Percentiles rank a stretch among this genome's conserved stretches.
phyloP scores from a whole-genome alignment of 2,329 filamentous ascomycete genomes.

The Xylariaceae sp. region DNA sequence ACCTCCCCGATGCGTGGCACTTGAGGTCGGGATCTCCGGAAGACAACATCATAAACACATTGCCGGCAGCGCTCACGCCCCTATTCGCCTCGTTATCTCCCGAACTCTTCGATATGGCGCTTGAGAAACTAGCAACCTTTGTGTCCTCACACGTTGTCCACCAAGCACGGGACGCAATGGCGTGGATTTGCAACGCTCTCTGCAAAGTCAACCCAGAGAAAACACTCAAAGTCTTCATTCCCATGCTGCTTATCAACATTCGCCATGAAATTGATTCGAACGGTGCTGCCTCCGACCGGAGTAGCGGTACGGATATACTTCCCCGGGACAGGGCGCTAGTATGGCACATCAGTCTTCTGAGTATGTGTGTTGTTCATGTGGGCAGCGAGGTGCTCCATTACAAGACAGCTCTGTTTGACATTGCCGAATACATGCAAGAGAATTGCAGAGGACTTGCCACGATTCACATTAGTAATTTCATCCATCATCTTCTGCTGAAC shows the following conservation, averaged over 20 bases:
- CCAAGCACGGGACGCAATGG: conserved; percentile 94
- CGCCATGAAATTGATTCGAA: conserved; percentile 97
- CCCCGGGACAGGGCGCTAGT: conserved; percentile 88
- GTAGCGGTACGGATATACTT: conserved; percentile 86
- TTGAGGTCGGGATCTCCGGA: conserved; percentile 88
- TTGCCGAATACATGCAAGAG: conserved; percentile 93
- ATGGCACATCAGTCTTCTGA: conserved; percentile 95
- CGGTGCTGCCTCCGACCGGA: conserved; percentile 88
- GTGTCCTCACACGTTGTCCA: conserved; percentile 93
- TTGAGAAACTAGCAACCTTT: conserved; percentile 90
- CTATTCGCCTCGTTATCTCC: conserved; percentile 86
- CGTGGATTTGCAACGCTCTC: conserved; percentile 93
- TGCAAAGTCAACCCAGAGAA: conserved; percentile 96
- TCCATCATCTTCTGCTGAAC: conserved; percentile 92
- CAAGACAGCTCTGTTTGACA: conserved; percentile 81
- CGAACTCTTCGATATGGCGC: conserved; percentile 83
- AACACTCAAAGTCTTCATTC: conserved; percentile 82
- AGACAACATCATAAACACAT: conserved; percentile 92
- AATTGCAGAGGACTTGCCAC: conserved; percentile 91
- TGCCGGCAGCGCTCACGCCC: conserved; percentile 86
- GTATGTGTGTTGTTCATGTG: conserved; percentile 97
- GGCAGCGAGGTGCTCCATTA: conserved; percentile 84
- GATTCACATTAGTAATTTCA: conserved; percentile 94
- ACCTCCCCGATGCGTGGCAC: conserved; percentile 83
- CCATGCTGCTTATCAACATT: conserved; percentile 85